Evolutionary conservation across 106 monocot species (phyloP).

Genomic region (Allium fistulosum): DNA sequence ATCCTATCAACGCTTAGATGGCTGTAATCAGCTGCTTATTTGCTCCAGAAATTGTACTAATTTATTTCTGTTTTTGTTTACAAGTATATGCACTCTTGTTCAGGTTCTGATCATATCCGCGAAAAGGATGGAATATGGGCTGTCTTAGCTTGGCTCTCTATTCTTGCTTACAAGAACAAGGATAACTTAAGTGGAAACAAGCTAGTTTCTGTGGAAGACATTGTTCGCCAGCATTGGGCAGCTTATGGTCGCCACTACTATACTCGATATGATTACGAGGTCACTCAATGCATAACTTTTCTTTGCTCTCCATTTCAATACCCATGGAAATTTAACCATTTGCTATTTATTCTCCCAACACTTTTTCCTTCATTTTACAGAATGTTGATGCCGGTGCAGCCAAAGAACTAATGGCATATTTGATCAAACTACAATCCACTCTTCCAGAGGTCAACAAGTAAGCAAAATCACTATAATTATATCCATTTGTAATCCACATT

Average conservation of each 20-base stretch:
- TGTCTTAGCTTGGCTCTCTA: conserved; percentile 90
- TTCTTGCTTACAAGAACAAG: conserved; percentile 74
- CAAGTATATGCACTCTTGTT: not conserved
- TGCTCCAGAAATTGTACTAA: too few species aligned
- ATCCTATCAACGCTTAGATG: too few species aligned
- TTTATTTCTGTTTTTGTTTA: not conserved
- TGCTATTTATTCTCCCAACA: not conserved
- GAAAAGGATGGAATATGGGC: conserved; percentile 99
- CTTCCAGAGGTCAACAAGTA: conserved; percentile 83
- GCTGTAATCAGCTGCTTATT: too few species aligned
- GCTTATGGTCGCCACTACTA: conserved; percentile 97
- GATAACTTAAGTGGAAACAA: conserved; percentile 58
- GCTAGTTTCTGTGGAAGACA: conserved; percentile 83
- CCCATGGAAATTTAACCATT: not conserved
- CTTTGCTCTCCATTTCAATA: not conserved
- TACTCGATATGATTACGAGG: conserved; percentile 98
- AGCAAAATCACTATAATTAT: not conserved
- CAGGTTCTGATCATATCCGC: conserved; percentile 95
- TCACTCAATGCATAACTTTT: conserved; percentile 14
- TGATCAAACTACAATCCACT: conserved; percentile 66
- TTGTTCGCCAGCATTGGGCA: conserved; percentile 77
- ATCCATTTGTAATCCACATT: too few species aligned
- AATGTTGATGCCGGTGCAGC: conserved; percentile 90
- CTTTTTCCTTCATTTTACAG: conserved; percentile 23
- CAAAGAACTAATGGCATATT: conserved; percentile 83